Conservation (phyloP, 2,329 filamentous ascomycete species). For the Scortechinia acanthostroma region DNA sequence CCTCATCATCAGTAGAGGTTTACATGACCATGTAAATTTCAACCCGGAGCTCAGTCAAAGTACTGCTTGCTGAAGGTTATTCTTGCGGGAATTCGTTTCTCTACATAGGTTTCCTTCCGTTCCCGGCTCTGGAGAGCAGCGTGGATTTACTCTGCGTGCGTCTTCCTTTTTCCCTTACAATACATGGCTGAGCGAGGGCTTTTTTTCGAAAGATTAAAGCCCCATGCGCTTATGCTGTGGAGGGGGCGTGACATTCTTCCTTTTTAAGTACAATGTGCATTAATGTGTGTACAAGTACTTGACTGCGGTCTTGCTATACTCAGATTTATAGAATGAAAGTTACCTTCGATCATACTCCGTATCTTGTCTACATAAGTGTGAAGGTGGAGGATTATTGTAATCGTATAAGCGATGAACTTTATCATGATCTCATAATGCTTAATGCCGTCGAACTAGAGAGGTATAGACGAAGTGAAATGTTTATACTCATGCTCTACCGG, state of each 20-base stretch:
- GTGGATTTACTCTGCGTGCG: too few relatives aligned
- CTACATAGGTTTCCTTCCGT: constrained; percentile 36
- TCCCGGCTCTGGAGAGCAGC: constrained; percentile 34
- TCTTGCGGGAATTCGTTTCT: constrained; percentile 25
- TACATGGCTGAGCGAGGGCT: constrained; percentile 30
- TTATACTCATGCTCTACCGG: constrained; percentile 44
- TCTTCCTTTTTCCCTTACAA: constrained; percentile 31
- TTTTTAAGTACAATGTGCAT: constrained; percentile 8
- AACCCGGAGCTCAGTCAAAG: constrained; percentile 32
- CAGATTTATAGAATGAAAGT: too few relatives aligned
- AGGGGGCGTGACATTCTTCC: constrained; percentile 31
- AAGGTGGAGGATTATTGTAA: too few relatives aligned
- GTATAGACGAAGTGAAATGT: too few relatives aligned
- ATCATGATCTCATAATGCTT: neutral
- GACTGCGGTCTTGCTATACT: too few relatives aligned
- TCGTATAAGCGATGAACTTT: too few relatives aligned
- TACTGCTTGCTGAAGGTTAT: constrained; percentile 39
- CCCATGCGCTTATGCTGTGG: constrained; percentile 34
- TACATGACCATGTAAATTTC: constrained; percentile 36
- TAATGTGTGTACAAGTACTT: too few relatives aligned
- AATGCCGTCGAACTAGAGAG: too few relatives aligned
- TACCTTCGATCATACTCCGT: too few relatives aligned
- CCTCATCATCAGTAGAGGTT: constrained; percentile 41
- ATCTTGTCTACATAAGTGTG: too few relatives aligned
- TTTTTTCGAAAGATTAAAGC: constrained; percentile 7